Evolutionary conservation across 768 basidiomycete genomes (phyloP), one percentile per base, ranked within the genome.

Genomic region (Tylopilus felleus): DNA sequence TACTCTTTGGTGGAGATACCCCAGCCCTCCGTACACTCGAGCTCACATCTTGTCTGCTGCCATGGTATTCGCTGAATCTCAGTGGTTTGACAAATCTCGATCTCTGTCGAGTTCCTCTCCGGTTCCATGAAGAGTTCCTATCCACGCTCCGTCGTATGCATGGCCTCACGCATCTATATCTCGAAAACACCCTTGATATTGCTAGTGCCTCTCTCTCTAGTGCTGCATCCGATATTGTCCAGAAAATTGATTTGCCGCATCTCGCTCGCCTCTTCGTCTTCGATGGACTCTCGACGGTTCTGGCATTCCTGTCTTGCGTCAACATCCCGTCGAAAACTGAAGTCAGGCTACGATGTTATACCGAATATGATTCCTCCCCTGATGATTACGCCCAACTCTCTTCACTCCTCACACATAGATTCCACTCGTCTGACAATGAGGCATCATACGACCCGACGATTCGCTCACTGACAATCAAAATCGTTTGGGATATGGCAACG

Each of bases 401-500:
- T 21, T 22, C n/a, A 4, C 19, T 40, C 10, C 5, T 12, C 19
- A 19, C 39, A 40, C 39, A 21, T 12, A 40, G 39, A 21, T 22
- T 36, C 10, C 5, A 4, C 23, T 3, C 8, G 4, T 25, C 17
- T 22, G 33, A 36, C 9, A 22, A 47, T 14, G 14, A 36, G 9
- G 23, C 47, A 4, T 5, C 8, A 1, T 10, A 22, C 9, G 16
- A 5, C 29, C 22, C 33, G 12, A n/a, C 22, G 6, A 47, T 47
- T 3, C 33, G 33, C 10, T 47, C 47, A 5, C 36, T 36, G 22
- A 13, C 21, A 16, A 25, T 47, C 9, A 5, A n/a, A 25, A 10
- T n/a, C 16, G 16, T 1, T 8, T 0, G 8, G 2, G 8, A 10
- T 1, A 8, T 5, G 2, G 35, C 12, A 19, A 25, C 2, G 4